A percentile compares a stretch with the other conserved stretches of the same genome.
Evolutionary conservation across 2,329 filamentous ascomycete species (phyloP).

Genomic region (Pseudocercospora fuligena): DNA sequence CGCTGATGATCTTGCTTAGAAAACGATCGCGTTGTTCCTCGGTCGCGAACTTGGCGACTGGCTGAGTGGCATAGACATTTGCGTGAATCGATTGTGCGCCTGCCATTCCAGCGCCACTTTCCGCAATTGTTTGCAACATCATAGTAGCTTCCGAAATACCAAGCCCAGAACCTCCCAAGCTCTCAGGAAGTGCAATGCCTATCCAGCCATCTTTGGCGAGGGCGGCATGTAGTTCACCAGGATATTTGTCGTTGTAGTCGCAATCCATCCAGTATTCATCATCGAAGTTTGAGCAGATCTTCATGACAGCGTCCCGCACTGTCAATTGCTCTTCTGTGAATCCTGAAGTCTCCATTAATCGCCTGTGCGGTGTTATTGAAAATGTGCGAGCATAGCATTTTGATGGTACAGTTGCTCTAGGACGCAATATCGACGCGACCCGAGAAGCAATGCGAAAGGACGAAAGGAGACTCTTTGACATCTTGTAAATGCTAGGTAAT

Average conservation of each 20-base stretch:
- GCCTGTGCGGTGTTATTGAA: constrained; percentile 37
- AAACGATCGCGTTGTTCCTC: constrained; percentile 66
- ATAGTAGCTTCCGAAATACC: constrained; percentile 82
- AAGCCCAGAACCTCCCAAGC: constrained; percentile 73
- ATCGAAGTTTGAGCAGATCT: constrained; percentile 72
- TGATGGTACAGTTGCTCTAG: constrained; percentile 13
- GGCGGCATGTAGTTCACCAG: constrained; percentile 73
- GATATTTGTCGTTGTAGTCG: constrained; percentile 73
- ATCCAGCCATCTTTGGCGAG: constrained; percentile 79
- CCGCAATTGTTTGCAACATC: constrained; percentile 74
- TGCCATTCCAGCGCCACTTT: constrained; percentile 76
- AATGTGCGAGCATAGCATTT: constrained; percentile 37
- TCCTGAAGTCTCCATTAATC: constrained; percentile 72
- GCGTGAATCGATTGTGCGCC: constrained; percentile 64
- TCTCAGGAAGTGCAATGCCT: constrained; percentile 77
- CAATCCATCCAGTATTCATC: constrained; percentile 78
- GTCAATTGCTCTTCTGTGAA: constrained; percentile 75
- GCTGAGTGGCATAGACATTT: constrained; percentile 76
- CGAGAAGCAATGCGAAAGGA: constrained; percentile 25
- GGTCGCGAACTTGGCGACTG: constrained; percentile 73
- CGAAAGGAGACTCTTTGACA: constrained; percentile 30
- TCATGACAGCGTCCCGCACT: constrained; percentile 71
- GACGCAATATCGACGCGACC: constrained; percentile 1
- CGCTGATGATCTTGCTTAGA: constrained; percentile 73
- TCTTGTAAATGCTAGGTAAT: constrained; percentile 2